Conservation (phyloP, 148 eudicot genomes). For the Silene uniflora region DNA sequence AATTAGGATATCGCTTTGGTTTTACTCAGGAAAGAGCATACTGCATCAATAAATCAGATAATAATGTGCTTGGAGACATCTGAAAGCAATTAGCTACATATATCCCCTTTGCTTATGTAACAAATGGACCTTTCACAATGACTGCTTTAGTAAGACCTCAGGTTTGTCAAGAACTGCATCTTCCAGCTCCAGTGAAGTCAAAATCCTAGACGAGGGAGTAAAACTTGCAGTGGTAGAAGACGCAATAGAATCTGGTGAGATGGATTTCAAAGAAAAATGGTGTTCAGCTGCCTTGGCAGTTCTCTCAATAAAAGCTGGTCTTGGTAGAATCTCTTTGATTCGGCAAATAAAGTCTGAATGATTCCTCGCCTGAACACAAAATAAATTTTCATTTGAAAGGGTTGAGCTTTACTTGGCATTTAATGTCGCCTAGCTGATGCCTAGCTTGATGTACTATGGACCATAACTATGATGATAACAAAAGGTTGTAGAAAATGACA, state of each 20-base stretch:
- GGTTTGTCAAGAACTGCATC: slow-evolving; percentile 15
- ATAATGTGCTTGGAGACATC: slow-evolving; percentile 1
- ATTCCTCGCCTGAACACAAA: slow-evolving; percentile 53
- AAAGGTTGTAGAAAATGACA: slow-evolving; percentile 1
- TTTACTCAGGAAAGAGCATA: neutral
- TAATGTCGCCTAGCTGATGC: neutral
- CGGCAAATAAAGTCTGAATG: slow-evolving; percentile 78
- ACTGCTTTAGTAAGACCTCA: slow-evolving; percentile 17
- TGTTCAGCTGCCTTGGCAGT: slow-evolving; percentile 46
- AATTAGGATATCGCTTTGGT: neutral
- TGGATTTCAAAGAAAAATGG: slow-evolving; percentile 43
- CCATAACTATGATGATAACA: neutral
- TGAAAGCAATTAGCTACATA: neutral
- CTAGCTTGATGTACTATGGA: neutral
- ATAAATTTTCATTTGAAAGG: neutral
- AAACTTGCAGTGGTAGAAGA: slow-evolving; percentile 29
- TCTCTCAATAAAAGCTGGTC: slow-evolving; percentile 51
- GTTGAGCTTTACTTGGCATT: neutral
- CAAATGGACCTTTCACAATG: slow-evolving; percentile 12
- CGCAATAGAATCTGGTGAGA: slow-evolving; percentile 34
- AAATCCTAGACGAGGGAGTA: slow-evolving; percentile 49
- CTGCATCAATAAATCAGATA: neutral
- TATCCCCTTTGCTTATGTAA: neutral
- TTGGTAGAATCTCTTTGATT: slow-evolving; percentile 67
- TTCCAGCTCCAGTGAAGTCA: slow-evolving; percentile 48